A percentile compares a stretch with the other conserved stretches of the same genome.
phyloP scores from a whole-genome alignment of 2,329 filamentous ascomycete species.

The Phialophora macrospora region DNA sequence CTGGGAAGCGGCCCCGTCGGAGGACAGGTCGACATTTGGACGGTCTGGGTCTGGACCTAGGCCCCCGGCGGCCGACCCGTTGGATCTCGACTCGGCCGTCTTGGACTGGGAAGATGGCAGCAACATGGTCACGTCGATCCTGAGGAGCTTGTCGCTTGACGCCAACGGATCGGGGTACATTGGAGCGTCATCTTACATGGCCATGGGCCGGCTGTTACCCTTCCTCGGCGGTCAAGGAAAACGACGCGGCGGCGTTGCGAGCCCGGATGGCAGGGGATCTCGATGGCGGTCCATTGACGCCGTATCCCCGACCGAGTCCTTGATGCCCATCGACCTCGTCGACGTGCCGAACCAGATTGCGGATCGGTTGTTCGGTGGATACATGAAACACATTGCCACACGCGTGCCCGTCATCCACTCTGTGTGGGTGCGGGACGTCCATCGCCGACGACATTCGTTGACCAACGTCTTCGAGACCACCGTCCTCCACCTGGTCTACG shows the following conservation, averaged over 20 bases:
- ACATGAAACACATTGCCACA: conserved; percentile 13
- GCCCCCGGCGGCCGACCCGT: neutral
- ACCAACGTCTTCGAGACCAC: conserved; percentile 8
- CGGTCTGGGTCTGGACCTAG: too few relatives aligned
- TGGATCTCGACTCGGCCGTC: neutral
- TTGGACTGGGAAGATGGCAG: neutral
- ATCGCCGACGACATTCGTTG: neutral
- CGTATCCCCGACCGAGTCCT: too few relatives aligned
- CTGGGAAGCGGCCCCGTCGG: too few relatives aligned
- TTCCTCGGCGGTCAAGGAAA: too few relatives aligned
- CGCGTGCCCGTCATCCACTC: conserved; percentile 14
- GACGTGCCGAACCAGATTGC: conserved; percentile 1
- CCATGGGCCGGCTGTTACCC: too few relatives aligned
- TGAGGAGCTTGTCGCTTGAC: too few relatives aligned
- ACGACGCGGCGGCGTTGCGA: too few relatives aligned
- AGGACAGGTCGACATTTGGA: too few relatives aligned
- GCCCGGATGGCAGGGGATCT: too few relatives aligned
- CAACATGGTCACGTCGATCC: too few relatives aligned
- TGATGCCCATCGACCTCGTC: neutral
- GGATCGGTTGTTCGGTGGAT: conserved; percentile 6
- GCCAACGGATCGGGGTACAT: too few relatives aligned
- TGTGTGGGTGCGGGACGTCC: neutral
- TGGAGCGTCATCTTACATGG: too few relatives aligned
- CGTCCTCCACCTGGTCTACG: conserved; percentile 11
- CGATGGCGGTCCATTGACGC: neutral